These are phyloP conservation scores for Gracilaria domingensis DNA, from an alignment of 23 red algal genomes.

Conservation along the genomic window DNA sequence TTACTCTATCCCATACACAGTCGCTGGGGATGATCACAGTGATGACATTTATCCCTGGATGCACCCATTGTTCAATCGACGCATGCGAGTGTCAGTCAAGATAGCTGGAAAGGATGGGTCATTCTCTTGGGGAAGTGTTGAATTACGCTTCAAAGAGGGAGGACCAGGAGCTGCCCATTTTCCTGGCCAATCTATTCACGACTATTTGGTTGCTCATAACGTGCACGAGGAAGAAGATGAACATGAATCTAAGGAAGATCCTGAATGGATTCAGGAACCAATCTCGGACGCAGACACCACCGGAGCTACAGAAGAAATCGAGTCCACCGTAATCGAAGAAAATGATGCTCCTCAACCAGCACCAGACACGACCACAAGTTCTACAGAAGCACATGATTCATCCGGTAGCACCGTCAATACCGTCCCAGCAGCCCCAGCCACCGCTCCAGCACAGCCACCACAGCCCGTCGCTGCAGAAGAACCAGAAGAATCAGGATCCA, in stretches of 20 bases:
- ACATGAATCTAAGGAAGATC: background rate
- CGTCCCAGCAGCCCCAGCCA: too few relatives aligned
- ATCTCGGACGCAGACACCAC: constrained; percentile 7
- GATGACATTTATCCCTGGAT: constrained; percentile 48
- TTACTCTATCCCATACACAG: constrained; percentile 16
- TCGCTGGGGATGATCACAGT: constrained; percentile 20
- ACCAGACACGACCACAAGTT: background rate
- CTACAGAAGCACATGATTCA: constrained; percentile 2
- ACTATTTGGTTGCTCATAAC: background rate
- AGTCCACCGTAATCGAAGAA: constrained; percentile 7
- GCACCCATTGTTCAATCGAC: constrained; percentile 48
- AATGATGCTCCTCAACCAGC: background rate
- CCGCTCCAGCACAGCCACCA: background rate
- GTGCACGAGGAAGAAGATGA: background rate
- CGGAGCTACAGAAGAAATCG: background rate
- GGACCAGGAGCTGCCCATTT: background rate
- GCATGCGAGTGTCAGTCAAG: constrained; percentile 44
- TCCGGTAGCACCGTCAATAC: background rate
- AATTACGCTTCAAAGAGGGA: constrained; percentile 29
- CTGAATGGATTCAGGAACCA: constrained; percentile 24
- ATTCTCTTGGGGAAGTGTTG: constrained; percentile 42
- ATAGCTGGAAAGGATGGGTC: constrained; percentile 19
- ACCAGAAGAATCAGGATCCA: background rate
- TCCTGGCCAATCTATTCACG: constrained; percentile 2
- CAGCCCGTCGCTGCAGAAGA: background rate